phyloP scores from a whole-genome alignment of 371 early-diverging fungal species.

The Mortierella sp. region DNA sequence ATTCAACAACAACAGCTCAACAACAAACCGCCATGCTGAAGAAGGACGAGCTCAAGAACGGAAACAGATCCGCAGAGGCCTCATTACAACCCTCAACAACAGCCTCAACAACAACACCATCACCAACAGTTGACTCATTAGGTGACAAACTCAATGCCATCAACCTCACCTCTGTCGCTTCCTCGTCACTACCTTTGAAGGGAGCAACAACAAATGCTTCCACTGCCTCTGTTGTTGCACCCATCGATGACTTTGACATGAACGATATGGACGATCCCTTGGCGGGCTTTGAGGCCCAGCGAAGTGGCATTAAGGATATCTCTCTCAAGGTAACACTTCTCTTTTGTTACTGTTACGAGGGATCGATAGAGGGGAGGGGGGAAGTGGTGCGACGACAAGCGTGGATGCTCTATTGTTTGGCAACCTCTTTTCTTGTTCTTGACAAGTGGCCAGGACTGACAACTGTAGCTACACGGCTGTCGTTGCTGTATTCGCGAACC shows the following conservation, averaged over 20 bases:
- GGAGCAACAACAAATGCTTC: not conserved
- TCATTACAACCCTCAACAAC: slow-evolving; percentile 35
- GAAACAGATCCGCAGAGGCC: slow-evolving; percentile 35
- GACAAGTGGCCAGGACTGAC: not conserved
- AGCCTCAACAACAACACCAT: not conserved
- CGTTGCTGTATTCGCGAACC: not conserved
- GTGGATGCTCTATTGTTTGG: not conserved
- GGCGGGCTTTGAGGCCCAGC: slow-evolving; percentile 58
- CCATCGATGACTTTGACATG: slow-evolving; percentile 44
- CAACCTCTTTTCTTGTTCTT: not conserved
- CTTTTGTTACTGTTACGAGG: not conserved
- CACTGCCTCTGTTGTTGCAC: not conserved
- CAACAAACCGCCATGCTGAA: slow-evolving; percentile 31
- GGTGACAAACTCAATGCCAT: slow-evolving; percentile 28
- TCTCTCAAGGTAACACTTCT: slow-evolving; percentile 39
- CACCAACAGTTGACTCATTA: slow-evolving; percentile 14
- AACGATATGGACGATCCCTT: slow-evolving; percentile 57
- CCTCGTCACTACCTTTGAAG: slow-evolving; percentile 8
- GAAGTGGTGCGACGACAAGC: not conserved
- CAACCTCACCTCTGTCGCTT: slow-evolving; percentile 15
- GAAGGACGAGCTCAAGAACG: slow-evolving; percentile 51
- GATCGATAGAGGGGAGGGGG: not conserved
- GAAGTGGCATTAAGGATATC: slow-evolving; percentile 52
- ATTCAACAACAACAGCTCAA: not conserved
- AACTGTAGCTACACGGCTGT: not conserved